phyloP scores from a whole-genome alignment of 164 flowering plant species.

The Nymphaea colorata region DNA sequence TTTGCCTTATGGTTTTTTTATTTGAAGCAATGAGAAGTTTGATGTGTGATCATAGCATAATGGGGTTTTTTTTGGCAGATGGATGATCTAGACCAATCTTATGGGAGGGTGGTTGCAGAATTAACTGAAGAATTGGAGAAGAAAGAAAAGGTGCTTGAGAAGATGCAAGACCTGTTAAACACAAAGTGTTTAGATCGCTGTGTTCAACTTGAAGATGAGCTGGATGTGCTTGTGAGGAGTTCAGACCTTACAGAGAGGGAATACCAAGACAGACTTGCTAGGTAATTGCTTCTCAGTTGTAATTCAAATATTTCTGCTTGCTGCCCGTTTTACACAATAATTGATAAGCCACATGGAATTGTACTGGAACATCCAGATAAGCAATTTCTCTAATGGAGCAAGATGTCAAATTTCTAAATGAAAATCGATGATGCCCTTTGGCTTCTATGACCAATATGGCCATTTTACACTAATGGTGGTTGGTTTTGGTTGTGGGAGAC shows the following conservation, averaged over 20 bases:
- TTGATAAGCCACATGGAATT: background rate
- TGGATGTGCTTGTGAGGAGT: background rate
- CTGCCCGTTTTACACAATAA: background rate
- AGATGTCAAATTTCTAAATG: no score
- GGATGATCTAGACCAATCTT: background rate
- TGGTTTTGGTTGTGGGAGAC: no score
- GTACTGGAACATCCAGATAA: no score
- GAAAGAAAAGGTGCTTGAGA: background rate
- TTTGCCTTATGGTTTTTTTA: no score
- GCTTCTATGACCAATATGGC: no score
- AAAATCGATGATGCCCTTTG: background rate
- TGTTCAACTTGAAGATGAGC: background rate
- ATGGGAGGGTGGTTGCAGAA: background rate
- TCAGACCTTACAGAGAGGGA: background rate
- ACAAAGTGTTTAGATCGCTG: background rate
- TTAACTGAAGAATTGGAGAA: slow-evolving; percentile 2
- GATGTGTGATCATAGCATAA: background rate
- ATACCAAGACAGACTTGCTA: background rate
- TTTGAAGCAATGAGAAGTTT: background rate
- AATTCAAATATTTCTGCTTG: background rate
- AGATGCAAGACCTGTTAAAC: background rate
- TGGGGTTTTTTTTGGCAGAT: background rate
- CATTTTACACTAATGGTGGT: no score
- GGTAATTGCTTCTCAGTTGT: background rate
- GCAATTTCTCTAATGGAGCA: no score